Conservation (phyloP, 805 yeast genomes). For the Blastobotrys robertii region DNA sequence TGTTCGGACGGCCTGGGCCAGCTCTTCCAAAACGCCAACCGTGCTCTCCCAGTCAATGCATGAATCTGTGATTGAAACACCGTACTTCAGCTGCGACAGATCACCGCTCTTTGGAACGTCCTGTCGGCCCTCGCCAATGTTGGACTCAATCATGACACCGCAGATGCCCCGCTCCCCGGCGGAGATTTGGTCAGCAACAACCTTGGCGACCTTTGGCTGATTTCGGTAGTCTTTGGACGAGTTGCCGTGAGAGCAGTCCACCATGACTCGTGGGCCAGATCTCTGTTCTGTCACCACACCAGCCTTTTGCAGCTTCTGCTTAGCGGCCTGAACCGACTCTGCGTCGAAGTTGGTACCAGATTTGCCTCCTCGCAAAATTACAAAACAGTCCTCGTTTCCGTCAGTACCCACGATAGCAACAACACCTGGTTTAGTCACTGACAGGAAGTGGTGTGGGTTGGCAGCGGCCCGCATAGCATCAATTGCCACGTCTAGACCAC, state of each 20-base stretch:
- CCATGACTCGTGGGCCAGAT: constrained; percentile 66
- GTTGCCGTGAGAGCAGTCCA: constrained; percentile 97
- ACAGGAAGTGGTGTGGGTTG: constrained; percentile 87
- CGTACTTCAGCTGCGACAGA: constrained; percentile 68
- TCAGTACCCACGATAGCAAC: constrained; percentile 94
- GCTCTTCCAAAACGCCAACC: constrained; percentile 52
- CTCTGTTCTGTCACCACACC: constrained; percentile 29
- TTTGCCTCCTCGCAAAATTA: constrained; percentile 93
- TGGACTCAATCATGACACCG: constrained; percentile 96
- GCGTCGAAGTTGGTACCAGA: constrained; percentile 84
- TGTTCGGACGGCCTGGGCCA: constrained; percentile 70
- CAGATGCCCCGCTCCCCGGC: constrained; percentile 68
- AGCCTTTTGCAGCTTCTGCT: constrained; percentile 43
- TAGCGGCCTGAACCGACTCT: constrained; percentile 57
- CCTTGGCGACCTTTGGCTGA: constrained; percentile 82
- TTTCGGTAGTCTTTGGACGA: constrained; percentile 83
- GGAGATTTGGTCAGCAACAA: constrained; percentile 67
- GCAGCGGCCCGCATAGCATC: constrained; percentile 92
- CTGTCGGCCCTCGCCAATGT: constrained; percentile 88
- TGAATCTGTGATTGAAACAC: constrained; percentile 95
- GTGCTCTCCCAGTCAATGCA: constrained; percentile 90
- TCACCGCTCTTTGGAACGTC: constrained; percentile 72
- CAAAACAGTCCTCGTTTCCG: constrained; percentile 85
- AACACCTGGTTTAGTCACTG: constrained; percentile 92
- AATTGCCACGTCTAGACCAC: constrained; percentile 84